These are phyloP conservation scores for Phenoliferia sp. DNA, from an alignment of 1,284 basidiomycete genomes.

Conservation along the genomic window DNA sequence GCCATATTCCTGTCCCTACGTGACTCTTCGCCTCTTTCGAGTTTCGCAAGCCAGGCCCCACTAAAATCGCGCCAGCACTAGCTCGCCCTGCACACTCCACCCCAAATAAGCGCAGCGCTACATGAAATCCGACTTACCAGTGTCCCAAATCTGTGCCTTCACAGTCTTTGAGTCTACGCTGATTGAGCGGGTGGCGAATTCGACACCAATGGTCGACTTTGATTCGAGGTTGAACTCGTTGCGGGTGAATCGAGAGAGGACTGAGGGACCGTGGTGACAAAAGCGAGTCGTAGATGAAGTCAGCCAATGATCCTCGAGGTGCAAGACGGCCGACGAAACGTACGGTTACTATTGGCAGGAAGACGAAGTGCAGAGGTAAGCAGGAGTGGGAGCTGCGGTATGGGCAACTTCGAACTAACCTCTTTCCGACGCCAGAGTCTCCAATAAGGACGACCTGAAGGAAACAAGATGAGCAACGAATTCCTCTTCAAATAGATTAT, in stretches of 20 bases:
- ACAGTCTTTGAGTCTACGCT: constrained; percentile 93
- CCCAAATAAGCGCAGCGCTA: too few species aligned
- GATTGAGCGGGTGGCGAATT: constrained; percentile 95
- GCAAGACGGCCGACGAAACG: constrained; percentile 18
- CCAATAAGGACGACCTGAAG: constrained; percentile 90
- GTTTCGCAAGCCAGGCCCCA: too few species aligned
- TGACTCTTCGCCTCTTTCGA: too few species aligned
- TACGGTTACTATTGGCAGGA: constrained; percentile 43
- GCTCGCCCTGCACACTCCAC: too few species aligned
- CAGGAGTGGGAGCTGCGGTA: too few species aligned
- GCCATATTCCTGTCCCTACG: too few species aligned
- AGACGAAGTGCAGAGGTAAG: too few species aligned
- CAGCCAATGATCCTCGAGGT: too few species aligned
- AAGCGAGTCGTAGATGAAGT: too few species aligned
- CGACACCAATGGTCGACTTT: constrained; percentile 96
- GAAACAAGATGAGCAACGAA: not conserved
- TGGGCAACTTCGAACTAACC: constrained; percentile 45
- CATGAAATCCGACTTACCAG: constrained; percentile 37
- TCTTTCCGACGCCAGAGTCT: constrained; percentile 98
- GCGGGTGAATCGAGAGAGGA: constrained; percentile 86
- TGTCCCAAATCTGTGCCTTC: constrained; percentile 99
- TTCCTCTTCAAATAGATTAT: not conserved
- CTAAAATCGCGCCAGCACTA: too few species aligned
- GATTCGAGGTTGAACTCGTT: constrained; percentile 99
- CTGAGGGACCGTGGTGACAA: constrained; percentile 34